Base-by-base conservation (phyloP, 106 monocot genomes). In the Gastrodia elata region DNA sequence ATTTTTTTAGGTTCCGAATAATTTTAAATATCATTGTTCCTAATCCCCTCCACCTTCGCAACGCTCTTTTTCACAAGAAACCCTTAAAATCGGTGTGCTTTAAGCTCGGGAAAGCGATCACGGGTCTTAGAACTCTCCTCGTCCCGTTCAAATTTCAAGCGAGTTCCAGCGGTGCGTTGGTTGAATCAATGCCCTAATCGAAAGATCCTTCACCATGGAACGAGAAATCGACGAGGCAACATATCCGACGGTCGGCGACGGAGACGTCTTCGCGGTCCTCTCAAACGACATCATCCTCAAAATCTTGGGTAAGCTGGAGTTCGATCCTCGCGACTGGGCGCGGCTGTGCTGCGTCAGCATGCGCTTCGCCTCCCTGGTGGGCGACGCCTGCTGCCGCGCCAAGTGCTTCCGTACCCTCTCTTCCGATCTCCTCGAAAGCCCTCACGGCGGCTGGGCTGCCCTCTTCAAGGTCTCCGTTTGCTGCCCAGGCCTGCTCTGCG, bases 391-490 rank as follows among this genome's bases (percentile, higher is more conserved):
- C 70, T 88, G 64, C 78, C 82, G 74, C 1, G 48, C 77, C 71
- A 83, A 84, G 67, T 86, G 87, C 75, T 58, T 43, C 70, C 77
- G 71, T 16, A 44, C 73, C 34, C 65, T 83, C 73, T 87, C 89
- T 22, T 38, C 73, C 41, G 65, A 65, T 18, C 39, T 38, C 41
- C 32, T 68, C 26, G 81, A 68, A 42, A 35, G 30, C 8, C 75
- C 81, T 11, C 69, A 70, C 55, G 83, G 70, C 25, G 79, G 70
- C 27, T 89, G 89, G 84, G 57, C 87, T 13, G 28, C 89, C 18
- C 87, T 96, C 49, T 74, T 86, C 88, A 96, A 92, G 84, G 80
- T 97, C 81, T 76, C 87, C 70, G 92, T 90, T 22, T 97, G 92
- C 80, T 97, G 96, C 75, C 96, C 96, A 0, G 96, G 96, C 30